phyloP scores from a whole-genome alignment of 345 rosid genomes.

The Syzygium aromaticum region DNA sequence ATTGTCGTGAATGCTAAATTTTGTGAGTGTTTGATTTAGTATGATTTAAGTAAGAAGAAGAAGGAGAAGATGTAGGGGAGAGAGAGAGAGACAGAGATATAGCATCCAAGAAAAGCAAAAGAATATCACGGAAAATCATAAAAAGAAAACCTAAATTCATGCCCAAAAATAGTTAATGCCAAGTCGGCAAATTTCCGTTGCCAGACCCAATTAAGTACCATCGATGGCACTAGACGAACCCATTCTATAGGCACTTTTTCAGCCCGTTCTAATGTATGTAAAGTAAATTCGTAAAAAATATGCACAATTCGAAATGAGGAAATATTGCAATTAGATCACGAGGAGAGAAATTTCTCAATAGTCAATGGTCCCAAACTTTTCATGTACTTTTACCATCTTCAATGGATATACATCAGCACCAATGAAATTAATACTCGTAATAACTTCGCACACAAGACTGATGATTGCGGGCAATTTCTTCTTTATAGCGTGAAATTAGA shows the following conservation, averaged over 20 bases:
- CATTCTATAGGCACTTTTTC: background rate
- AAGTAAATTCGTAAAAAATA: fast-evolving
- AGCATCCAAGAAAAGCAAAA: background rate
- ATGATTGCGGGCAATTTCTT: background rate
- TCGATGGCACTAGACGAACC: background rate
- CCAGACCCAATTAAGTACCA: background rate
- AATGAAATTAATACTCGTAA: background rate
- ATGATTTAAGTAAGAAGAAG: background rate
- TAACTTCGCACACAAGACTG: background rate
- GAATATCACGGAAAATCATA: background rate
- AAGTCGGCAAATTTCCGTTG: background rate
- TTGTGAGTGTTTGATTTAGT: background rate
- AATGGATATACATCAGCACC: too few species aligned
- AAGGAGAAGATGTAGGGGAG: background rate
- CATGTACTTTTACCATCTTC: too few species aligned
- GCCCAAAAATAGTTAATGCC: background rate
- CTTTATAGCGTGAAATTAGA: background rate
- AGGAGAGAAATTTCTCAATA: background rate
- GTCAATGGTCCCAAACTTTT: background rate
- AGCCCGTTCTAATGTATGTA: background rate
- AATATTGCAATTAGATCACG: background rate
- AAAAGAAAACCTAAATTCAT: background rate
- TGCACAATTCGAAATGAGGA: background rate
- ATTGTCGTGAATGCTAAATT: background rate
- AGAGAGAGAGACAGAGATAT: background rate